phyloP scores from a whole-genome alignment of 495 filamentous ascomycete species.

The Tuber microsphaerosporum region DNA sequence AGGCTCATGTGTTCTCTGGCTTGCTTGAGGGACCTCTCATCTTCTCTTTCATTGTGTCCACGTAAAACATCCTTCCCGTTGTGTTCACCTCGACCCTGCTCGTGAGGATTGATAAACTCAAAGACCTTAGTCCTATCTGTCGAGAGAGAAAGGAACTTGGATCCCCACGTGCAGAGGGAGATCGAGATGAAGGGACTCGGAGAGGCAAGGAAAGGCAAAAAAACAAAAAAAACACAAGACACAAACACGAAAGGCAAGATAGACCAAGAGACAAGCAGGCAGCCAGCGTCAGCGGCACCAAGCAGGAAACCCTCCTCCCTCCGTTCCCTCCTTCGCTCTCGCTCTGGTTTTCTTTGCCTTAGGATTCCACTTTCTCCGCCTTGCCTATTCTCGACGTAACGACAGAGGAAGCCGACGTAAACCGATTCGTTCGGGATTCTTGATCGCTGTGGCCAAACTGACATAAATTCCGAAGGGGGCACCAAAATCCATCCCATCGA shows the following conservation, averaged over 20 bases:
- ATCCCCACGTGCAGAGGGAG: constrained; percentile 7
- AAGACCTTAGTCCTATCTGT: constrained; percentile 20
- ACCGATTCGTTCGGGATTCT: constrained; percentile 5
- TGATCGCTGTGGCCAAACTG: background rate
- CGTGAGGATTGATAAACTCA: constrained; percentile 16
- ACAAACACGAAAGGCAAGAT: background rate
- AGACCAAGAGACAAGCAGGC: background rate
- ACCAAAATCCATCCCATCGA: background rate
- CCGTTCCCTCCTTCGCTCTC: background rate
- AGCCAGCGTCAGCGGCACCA: background rate
- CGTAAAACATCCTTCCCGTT: background rate
- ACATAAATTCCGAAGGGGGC: background rate
- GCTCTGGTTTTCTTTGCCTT: background rate
- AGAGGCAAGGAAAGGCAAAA: constrained; percentile 16
- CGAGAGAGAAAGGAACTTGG: constrained; percentile 18
- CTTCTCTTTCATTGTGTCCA: background rate
- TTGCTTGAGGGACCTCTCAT: background rate
- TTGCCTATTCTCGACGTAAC: background rate
- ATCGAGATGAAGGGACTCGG: constrained; percentile 32
- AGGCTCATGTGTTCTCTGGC: background rate
- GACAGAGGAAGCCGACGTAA: background rate
- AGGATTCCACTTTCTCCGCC: background rate
- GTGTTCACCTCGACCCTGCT: constrained; percentile 19
- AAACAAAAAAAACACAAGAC: background rate
- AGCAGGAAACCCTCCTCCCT: background rate